A percentile compares a stretch with the other conserved stretches of the same genome.
phyloP scores from a whole-genome alignment of 306 rosid genomes.

The Trichosanthes truncata region DNA sequence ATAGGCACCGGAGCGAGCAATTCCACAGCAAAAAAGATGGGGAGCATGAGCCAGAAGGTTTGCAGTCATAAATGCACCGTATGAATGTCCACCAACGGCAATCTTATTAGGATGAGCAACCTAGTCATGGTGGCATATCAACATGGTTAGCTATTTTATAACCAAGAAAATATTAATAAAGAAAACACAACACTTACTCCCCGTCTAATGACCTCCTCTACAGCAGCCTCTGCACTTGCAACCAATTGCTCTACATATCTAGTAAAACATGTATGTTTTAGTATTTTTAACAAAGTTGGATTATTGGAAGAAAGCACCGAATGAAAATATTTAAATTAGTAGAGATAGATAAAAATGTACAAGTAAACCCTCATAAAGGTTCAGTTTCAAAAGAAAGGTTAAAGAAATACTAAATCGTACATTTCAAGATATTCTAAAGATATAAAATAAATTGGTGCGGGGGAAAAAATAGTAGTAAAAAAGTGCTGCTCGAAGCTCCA shows the following conservation, averaged over 20 bases:
- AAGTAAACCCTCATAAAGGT: background rate
- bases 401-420: background rate
- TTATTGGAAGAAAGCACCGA: background rate
- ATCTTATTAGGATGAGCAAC: slow-evolving; percentile 89
- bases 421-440: background rate
- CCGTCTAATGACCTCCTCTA: slow-evolving; percentile 76
- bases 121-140: slow-evolving; percentile 29
- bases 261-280: slow-evolving; percentile 17
- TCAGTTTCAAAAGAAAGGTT: background rate
- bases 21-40: slow-evolving; percentile 93
- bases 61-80: slow-evolving; percentile 99
- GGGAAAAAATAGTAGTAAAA: background rate
- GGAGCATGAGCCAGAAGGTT: slow-evolving; percentile 97
- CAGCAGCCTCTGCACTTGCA: slow-evolving; percentile 94
- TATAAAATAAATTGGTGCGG: background rate
- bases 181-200: slow-evolving; percentile 46
- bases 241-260: slow-evolving; percentile 96
- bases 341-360: background rate
- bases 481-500: background rate
- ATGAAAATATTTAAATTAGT: background rate
- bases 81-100: slow-evolving; percentile 98
- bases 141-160: slow-evolving; percentile 3
- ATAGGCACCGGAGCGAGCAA: slow-evolving; percentile 99
- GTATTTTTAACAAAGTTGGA: background rate
- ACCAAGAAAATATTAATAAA: background rate